A percentile compares a stretch with the other conserved stretches of the same genome.
Conservation (phyloP, 2,329 filamentous ascomycete genomes). For the Bipolaris zeicola region DNA sequence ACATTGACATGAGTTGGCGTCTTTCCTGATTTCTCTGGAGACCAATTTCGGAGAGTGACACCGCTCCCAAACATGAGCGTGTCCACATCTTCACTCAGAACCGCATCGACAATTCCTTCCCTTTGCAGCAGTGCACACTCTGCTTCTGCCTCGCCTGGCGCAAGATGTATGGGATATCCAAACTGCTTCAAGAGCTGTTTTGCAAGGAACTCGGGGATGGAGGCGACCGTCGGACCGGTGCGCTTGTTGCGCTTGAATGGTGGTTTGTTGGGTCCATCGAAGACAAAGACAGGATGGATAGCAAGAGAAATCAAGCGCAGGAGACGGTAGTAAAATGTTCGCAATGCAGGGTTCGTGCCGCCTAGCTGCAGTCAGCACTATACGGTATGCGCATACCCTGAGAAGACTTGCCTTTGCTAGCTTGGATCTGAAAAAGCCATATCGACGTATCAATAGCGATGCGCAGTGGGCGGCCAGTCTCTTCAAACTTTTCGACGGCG, state of each 20-base stretch:
- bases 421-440: constrained; percentile 94
- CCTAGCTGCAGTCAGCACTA: constrained; percentile 54
- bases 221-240: constrained; percentile 66
- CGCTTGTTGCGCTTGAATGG: constrained; percentile 86
- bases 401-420: constrained; percentile 66
- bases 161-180: constrained; percentile 81
- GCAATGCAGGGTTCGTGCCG: constrained; percentile 85
- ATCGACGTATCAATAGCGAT: constrained; percentile 95
- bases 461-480: constrained; percentile 73
- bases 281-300: constrained; percentile 88
- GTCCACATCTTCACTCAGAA: constrained; percentile 95
- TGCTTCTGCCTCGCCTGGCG: constrained; percentile 93
- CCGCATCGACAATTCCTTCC: constrained; percentile 74
- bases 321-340: constrained; percentile 91
- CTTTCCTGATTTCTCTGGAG: constrained; percentile 71
- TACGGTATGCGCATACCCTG: not conserved
- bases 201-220: constrained; percentile 73
- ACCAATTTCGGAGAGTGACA: constrained; percentile 80
- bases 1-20: constrained; percentile 83
- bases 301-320: constrained; percentile 75
- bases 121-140: constrained; percentile 89
- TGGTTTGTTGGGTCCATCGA: constrained; percentile 85
- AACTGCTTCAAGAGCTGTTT: constrained; percentile 86
- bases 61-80: constrained; percentile 96
- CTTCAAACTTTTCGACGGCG: constrained; percentile 75